These are phyloP conservation scores for Tausonia pullulans DNA, from an alignment of 1,284 basidiomycete genomes.

Conservation along the genomic window DNA sequence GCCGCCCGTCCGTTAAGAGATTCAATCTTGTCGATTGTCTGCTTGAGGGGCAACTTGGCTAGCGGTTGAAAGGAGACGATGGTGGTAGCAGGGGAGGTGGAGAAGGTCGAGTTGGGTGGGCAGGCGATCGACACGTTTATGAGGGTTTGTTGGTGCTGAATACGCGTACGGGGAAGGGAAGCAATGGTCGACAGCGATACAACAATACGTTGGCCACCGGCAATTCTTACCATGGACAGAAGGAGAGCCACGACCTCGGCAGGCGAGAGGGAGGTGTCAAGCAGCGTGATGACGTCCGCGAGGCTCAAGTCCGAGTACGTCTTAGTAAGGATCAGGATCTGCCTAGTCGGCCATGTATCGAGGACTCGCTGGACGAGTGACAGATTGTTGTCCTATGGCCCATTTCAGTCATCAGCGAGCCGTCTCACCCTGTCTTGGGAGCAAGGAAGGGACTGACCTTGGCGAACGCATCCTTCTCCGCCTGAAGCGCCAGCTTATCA, in stretches of 20 bases:
- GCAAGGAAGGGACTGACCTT: conserved; percentile 35
- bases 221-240: not conserved
- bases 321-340: conserved; percentile 59
- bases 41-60: not conserved
- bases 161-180: not conserved
- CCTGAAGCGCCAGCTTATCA: conserved; percentile 36
- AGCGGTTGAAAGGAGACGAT: not conserved
- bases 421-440: not conserved
- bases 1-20: not conserved
- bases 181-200: not conserved
- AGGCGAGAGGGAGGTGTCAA: not conserved
- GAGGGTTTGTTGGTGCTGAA: not conserved
- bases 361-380: conserved; percentile 57
- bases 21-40: not conserved
- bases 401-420: conserved; percentile 16
- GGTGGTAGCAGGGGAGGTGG: not conserved
- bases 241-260: not conserved
- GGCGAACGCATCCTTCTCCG: conserved; percentile 45
- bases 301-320: conserved; percentile 66
- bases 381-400: conserved; percentile 51
- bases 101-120: not conserved
- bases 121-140: not conserved
- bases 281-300: conserved; percentile 41
- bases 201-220: not conserved
- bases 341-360: conserved; percentile 55